Evolutionary conservation across 768 basidiomycete species (phyloP), one percentile per base, ranked within the genome.

Genomic region (Mycena haematopus): DNA sequence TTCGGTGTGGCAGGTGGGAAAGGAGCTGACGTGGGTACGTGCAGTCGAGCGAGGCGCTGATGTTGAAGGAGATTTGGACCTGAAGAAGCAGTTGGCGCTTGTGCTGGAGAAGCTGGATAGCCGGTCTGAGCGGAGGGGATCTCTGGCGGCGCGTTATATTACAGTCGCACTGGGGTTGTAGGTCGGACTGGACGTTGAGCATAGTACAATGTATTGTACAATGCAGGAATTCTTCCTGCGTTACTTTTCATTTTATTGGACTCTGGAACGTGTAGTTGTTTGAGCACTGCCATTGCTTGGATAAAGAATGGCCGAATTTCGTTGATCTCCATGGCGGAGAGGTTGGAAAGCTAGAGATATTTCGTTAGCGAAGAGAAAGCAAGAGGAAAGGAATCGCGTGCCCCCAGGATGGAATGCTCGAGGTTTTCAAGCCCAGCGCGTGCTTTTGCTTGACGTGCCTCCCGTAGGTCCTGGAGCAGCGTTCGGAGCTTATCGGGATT

Each of bases 391-490:
- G n/a, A n/a, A n/a, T n/a, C n/a, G n/a, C n/a, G n/a, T n/a, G n/a
- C n/a, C n/a, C 86, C 87, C 27, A 95, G 82, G 73, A 92, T 91
- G 66, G 86, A 90, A 70, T 92, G 85, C 73, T 95, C 92, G 29
- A 97, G 80, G 62, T 84, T 85, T 62, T 83, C 81, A 2, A 99
- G 77, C 81, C 95, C 95, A 57, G 91, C 86, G 63, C 96, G 79
- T 76, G 92, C 90, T 72, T 99, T 99, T 9, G 95, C 91, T 73
- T 98, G 96, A 40, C 97, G 84, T 14, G 93, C 93, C 78, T 99
- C 96, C 14, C 96, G 90, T n/a, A 99, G 80, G 72, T 97, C 95
- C 74, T 99, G 96, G 21, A 99, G 82, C 2, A 99, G 76, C 6
- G 89, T 88, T 6, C 93, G 86, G 22, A 99, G 79, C 67, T 87